Evolutionary conservation across 495 filamentous ascomycete species (phyloP).

Genomic region (Xylaria cubensis): DNA sequence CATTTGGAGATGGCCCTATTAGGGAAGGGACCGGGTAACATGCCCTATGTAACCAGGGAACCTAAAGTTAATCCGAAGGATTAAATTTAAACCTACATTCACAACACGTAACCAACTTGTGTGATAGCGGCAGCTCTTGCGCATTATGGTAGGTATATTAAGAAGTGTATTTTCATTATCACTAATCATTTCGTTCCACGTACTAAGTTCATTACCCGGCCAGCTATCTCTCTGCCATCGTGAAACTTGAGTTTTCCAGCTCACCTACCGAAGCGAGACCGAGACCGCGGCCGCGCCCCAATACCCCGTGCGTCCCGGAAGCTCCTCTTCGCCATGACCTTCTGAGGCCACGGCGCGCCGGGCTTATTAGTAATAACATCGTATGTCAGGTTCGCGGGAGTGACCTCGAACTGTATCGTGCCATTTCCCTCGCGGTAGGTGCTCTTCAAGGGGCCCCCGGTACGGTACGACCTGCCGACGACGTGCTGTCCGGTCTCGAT

Average conservation of each 20-base stretch:
- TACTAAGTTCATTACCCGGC: not conserved
- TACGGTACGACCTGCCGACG: conserved; percentile 49
- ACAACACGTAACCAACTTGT: not conserved
- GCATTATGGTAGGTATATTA: not conserved
- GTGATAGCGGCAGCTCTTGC: not conserved
- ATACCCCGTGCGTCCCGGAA: conserved; percentile 23
- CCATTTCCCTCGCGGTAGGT: conserved; percentile 64
- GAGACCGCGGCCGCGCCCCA: conserved; percentile 13
- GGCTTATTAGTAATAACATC: conserved; percentile 60
- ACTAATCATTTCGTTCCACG: not conserved
- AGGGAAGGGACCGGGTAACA: not conserved
- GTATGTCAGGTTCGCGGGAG: conserved; percentile 60
- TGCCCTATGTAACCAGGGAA: no score
- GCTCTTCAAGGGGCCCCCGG: conserved; percentile 56
- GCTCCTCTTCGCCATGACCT: conserved; percentile 36
- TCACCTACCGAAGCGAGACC: not conserved
- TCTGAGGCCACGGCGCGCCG: conserved; percentile 33
- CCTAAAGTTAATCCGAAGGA: not conserved
- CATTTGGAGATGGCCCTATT: not conserved
- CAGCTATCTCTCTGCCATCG: not conserved
- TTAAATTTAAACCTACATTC: not conserved
- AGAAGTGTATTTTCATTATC: conserved; percentile 14
- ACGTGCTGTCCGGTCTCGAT: conserved; percentile 63
- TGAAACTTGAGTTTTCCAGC: no score
- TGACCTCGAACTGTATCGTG: conserved; percentile 59